These are phyloP conservation scores for Neonectria faginata DNA, from an alignment of 2,329 filamentous ascomycete species.

Conservation along the genomic window DNA sequence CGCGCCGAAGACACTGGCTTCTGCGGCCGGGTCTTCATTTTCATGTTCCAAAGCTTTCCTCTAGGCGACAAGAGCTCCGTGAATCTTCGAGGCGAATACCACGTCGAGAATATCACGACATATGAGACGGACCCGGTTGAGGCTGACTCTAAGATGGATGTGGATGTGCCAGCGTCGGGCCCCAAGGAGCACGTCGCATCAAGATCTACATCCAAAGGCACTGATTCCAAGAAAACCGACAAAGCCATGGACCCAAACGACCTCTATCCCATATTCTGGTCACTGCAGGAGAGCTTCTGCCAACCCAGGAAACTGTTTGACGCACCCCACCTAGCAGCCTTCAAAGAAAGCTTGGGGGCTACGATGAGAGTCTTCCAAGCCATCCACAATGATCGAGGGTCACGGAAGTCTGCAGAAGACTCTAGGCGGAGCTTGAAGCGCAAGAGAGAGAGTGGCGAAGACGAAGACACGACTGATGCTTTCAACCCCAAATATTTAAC, in stretches of 20 bases:
- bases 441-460: slow-evolving; percentile 68
- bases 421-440: slow-evolving; percentile 75
- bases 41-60: slow-evolving; percentile 97
- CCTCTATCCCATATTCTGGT: slow-evolving; percentile 95
- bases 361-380: slow-evolving; percentile 68
- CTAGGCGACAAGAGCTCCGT: slow-evolving; percentile 97
- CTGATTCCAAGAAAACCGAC: slow-evolving; percentile 59
- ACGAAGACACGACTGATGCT: slow-evolving; percentile 60
- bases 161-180: slow-evolving; percentile 65
- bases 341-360: slow-evolving; percentile 80
- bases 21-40: slow-evolving; percentile 97
- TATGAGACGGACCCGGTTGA: slow-evolving; percentile 68
- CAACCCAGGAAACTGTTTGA: slow-evolving; percentile 88
- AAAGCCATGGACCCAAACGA: slow-evolving; percentile 73
- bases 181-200: slow-evolving; percentile 49
- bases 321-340: slow-evolving; percentile 76
- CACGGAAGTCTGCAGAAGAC: slow-evolving; percentile 70
- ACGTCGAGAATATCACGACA: slow-evolving; percentile 91
- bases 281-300: slow-evolving; percentile 90
- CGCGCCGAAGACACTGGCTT: slow-evolving; percentile 97
- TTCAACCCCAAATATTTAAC: slow-evolving; percentile 99
- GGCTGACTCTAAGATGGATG: slow-evolving; percentile 66
- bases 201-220: slow-evolving; percentile 54
- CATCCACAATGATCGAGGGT: slow-evolving; percentile 61
- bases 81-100: slow-evolving; percentile 94